Base-by-base conservation (phyloP, 208 protist species). In the Trypanosomatidae sp. region DNA sequence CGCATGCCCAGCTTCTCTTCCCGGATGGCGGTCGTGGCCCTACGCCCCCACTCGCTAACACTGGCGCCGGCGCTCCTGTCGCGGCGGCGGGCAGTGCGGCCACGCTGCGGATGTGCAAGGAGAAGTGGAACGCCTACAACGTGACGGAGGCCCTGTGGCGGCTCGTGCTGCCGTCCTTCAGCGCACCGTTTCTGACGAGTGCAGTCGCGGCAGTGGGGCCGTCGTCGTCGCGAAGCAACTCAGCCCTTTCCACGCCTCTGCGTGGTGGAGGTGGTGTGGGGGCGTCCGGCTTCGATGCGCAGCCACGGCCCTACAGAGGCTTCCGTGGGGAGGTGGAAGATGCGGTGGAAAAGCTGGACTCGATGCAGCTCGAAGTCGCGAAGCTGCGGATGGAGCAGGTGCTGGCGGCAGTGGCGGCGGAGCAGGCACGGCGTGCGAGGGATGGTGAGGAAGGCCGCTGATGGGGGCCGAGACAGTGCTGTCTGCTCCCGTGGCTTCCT, bases 341-440 rank as follows among this genome's bases (percentile, higher is more conserved):
- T 6, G 80, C 75, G 17, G 47, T 84, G n/a, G 6, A 41, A 12
- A 28, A 70, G 25, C 62, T 84, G 19, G 70, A 81, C 28, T 58
- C 49, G 60, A 69, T 73, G 47, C 80, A 84, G 69, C 69, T 84
- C 7, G 71, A 79, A 39, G 80, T 84, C n/a, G 80, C 80, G 17
- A 71, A 72, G 64, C 64, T 81, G 62, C 75, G 80, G 4, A 62
- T 84, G 55, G 62, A 84, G 68, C 71, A 78, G 49, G 64, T 74
- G 33, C 58, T 81, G 59, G 66, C 77, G 1, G 68, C 53, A 46
- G 49, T 79, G 4, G 52, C 9, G 3, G 68, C 74, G 19, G 67
- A 73, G 43, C 74, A 73, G 52, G 3, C 28, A 33, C 8, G 41
- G 65, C 65, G 30, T 28, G 46, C 41, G 47, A 43, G 15, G n/a